Conservation (phyloP, 2,329 filamentous ascomycete genomes). For the Fusarium lateritium region DNA sequence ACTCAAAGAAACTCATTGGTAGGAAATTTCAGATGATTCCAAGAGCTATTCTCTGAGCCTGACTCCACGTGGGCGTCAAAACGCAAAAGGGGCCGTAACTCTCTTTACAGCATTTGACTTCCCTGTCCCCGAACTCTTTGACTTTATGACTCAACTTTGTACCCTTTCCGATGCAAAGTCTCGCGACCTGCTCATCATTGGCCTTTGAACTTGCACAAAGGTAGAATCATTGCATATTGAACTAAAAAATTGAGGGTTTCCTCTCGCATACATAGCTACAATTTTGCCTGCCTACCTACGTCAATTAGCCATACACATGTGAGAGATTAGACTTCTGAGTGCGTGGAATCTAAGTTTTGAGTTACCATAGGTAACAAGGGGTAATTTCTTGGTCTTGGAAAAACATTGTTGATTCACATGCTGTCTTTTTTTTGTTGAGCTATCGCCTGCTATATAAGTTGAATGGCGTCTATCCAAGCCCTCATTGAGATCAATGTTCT, state of each 20-base stretch:
- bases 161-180: neutral
- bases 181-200: neutral
- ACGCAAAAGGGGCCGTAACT: constrained; percentile 4
- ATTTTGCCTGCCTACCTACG: neutral
- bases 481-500: neutral
- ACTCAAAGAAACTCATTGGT: constrained; percentile 31
- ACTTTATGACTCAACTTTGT: neutral
- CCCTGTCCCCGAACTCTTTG: neutral
- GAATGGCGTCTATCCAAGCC: neutral
- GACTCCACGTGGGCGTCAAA: constrained; percentile 15
- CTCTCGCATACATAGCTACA: neutral
- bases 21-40: constrained; percentile 24
- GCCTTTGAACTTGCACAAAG: neutral
- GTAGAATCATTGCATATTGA: too few relatives aligned
- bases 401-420: constrained; percentile 27
- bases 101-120: neutral
- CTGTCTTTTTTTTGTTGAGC: constrained; percentile 12
- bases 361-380: constrained; percentile 36
- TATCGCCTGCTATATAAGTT: neutral
- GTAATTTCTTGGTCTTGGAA: constrained; percentile 5
- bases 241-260: neutral
- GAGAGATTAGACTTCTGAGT: constrained; percentile 2
- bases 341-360: constrained; percentile 22
- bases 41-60: constrained; percentile 2
- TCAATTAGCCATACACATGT: neutral